A percentile compares a stretch with the other conserved stretches of the same genome.
Evolutionary conservation across 202 grass and related monocot genomes (phyloP).

Genomic region (Zizania palustris): DNA sequence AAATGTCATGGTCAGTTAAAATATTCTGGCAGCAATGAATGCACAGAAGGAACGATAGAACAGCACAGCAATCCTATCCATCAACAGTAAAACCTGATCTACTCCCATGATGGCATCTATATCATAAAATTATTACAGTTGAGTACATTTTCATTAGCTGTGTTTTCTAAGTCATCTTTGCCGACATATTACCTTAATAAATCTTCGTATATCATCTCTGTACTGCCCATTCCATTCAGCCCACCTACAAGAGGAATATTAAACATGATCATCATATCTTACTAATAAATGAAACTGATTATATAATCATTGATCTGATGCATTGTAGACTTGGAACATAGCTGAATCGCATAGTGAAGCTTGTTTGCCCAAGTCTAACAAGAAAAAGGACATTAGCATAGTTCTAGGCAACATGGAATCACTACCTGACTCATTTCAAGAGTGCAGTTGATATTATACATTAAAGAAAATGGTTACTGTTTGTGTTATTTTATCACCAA

Average conservation of each 20-base stretch:
- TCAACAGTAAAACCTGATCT: conserved; percentile 11
- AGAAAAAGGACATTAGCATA: neutral
- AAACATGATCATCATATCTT: conserved; percentile 28
- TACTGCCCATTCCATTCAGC: conserved; percentile 99
- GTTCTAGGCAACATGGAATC: conserved; percentile 9
- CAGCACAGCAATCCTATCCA: conserved; percentile 22
- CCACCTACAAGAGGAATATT: conserved; percentile 62
- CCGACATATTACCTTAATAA: conserved; percentile 72
- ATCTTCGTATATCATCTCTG: conserved; percentile 90
- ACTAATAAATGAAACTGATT: conserved; percentile 25
- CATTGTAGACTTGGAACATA: neutral
- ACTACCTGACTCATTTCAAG: neutral
- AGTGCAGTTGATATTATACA: conserved; percentile 13
- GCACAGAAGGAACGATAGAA: neutral
- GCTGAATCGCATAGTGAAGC: conserved; percentile 11
- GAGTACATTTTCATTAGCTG: neutral
- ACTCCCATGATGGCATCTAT: neutral
- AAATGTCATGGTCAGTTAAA: neutral
- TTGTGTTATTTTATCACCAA: conserved; percentile 31
- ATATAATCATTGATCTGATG: conserved; percentile 16
- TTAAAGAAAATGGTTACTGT: conserved; percentile 9
- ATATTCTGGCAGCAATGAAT: neutral
- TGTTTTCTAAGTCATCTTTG: conserved; percentile 41
- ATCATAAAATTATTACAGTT: neutral
- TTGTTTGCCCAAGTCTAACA: conserved; percentile 3